Conservation (phyloP, 768 basidiomycete species). For the Tricholoma hemisulphureum region DNA sequence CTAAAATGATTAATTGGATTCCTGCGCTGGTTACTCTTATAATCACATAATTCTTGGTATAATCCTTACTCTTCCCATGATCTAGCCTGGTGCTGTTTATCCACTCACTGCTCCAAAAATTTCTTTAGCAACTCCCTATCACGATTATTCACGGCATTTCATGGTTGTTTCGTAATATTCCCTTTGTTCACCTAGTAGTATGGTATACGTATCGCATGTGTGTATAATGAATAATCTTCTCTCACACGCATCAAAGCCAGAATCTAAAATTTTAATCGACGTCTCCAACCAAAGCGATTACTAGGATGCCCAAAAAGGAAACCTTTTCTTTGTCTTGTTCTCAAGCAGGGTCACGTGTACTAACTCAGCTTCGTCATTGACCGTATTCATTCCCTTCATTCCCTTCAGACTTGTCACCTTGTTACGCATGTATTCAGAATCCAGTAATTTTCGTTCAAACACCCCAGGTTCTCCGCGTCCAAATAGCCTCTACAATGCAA, state of each 20-base stretch:
- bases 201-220: background rate
- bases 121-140: conserved; percentile 12
- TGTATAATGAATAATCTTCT: too few relatives aligned
- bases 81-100: background rate
- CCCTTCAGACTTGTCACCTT: too few relatives aligned
- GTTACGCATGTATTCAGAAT: conserved; percentile 11
- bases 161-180: background rate
- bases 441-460: conserved; percentile 32
- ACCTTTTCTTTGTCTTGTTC: too few relatives aligned
- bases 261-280: too few relatives aligned
- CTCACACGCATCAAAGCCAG: too few relatives aligned
- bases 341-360: background rate
- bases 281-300: too few relatives aligned
- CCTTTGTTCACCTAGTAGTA: background rate
- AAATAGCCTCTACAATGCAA: conserved; percentile 51
- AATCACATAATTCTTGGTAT: conserved; percentile 24
- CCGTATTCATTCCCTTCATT: background rate
- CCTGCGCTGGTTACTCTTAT: conserved; percentile 44
- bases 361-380: background rate
- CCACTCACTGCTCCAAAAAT: background rate
- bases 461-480: conserved; percentile 53
- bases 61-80: conserved; percentile 5
- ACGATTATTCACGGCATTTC: background rate
- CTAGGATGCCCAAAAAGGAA: too few relatives aligned
- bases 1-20: conserved; percentile 75